These are phyloP conservation scores for Eucalyptus pumila DNA, from an alignment of 345 rosid species.

Conservation along the genomic window DNA sequence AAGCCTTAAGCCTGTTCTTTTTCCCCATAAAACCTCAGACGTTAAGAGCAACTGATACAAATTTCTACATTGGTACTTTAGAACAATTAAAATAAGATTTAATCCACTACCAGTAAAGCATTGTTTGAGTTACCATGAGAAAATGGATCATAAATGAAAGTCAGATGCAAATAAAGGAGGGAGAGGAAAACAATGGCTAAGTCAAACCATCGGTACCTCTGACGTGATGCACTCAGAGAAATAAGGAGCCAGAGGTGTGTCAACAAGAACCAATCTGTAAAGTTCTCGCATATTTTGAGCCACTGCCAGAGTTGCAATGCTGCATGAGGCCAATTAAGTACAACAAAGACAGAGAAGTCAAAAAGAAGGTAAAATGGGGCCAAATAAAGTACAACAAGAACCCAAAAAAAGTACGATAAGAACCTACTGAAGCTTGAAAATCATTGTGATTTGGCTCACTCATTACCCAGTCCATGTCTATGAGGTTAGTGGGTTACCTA, in stretches of 20 bases:
- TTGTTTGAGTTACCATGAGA: background rate
- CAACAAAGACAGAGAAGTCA: background rate
- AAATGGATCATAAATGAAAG: background rate
- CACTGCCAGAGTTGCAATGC: constrained; percentile 96
- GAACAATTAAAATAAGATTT: background rate
- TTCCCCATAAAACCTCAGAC: background rate
- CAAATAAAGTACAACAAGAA: background rate
- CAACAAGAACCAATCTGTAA: constrained; percentile 94
- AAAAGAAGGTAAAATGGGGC: background rate
- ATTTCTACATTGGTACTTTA: background rate
- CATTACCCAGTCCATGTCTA: background rate
- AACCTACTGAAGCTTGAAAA: background rate
- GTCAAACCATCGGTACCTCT: constrained; percentile 36
- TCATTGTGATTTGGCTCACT: background rate
- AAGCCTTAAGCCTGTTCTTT: background rate
- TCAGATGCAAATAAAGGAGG: background rate
- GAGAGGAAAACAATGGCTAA: background rate
- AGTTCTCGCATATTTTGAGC: constrained; percentile 99
- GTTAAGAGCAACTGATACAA: background rate
- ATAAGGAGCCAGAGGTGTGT: constrained; percentile 96
- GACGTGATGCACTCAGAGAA: constrained; percentile 97
- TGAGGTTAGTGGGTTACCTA: background rate
- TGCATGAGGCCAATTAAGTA: constrained; percentile 1
- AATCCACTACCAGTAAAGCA: background rate
- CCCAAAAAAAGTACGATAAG: background rate